Base-by-base conservation (phyloP, 179 eudicot genomes). In the Drosera spatulata region DNA sequence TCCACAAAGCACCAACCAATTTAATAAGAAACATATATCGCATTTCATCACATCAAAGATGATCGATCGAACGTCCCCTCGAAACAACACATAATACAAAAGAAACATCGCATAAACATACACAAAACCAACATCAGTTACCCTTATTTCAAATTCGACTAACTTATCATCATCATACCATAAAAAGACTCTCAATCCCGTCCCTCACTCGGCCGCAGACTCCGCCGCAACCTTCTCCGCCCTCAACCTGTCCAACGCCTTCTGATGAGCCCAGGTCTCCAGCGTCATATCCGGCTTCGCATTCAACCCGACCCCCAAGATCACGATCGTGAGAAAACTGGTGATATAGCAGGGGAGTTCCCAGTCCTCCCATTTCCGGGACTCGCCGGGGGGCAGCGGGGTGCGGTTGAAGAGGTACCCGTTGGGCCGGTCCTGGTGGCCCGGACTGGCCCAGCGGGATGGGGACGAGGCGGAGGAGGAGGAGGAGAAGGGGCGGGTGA, bases 301-400 rank as follows among this genome's bases (percentile, higher is more conserved):
- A 48, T 55, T 73, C 45, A 88, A 89, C 0, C 96, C 96, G 1
- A 87, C 96, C 13, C 96, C 94, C 6, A 88, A 87, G 75, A 86
- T 88, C 67, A 86, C 84, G 67, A 88, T 79, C 38, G 96, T 81
- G 69, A 88, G 80, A 73, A 86, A 88, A 76, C 89, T 83, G 53
- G 96, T 88, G 74, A 91, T 55, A 79, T 91, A 91, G 73, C 96
- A 91, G 6, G 97, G 97, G 1, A 91, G 75, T 63, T 91, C 97
- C 96, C 96, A 91, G 59, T 91, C 97, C 62, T 91, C 97, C 97
- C 97, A 91, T 48, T 83, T 81, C 3, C 96, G 70, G 5, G 90
- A 60, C 39, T 81, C 85, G 2, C 97, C 97, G 0, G 96, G 85
- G 9, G 96, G 88, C 2, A 67, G 73, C 9, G 97, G 97, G 0